A percentile compares a stretch with the other conserved stretches of the same genome.
Evolutionary conservation across 306 rosid species (phyloP).

Genomic region (Vigna reflexopilosa): DNA sequence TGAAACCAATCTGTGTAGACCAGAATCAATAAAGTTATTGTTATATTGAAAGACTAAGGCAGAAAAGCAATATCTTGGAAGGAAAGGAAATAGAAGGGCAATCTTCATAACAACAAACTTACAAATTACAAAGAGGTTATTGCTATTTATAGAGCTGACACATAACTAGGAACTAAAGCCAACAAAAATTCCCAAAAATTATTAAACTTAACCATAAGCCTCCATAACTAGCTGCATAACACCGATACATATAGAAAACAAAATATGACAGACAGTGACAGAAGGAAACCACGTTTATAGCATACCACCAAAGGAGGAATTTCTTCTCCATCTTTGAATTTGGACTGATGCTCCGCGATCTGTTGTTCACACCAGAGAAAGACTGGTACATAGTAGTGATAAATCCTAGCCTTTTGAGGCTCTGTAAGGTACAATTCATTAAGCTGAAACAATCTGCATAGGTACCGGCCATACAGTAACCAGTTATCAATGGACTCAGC

Average conservation of each 20-base stretch:
- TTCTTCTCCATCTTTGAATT: conserved; percentile 70
- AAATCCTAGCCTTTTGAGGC: conserved; percentile 87
- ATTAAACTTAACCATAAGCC: not conserved
- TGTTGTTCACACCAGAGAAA: conserved; percentile 91
- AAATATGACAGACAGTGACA: not conserved
- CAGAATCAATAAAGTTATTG: conserved; percentile 26
- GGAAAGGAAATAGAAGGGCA: not conserved
- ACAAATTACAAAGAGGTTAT: conserved; percentile 3
- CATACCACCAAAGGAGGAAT: conserved; percentile 79
- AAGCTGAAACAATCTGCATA: conserved; percentile 77
- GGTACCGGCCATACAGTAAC: conserved; percentile 65
- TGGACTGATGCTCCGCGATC: conserved; percentile 67
- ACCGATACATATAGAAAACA: conserved; percentile 10
- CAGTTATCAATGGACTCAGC: conserved; percentile 85
- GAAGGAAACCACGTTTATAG: conserved; percentile 45
- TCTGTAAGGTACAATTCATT: conserved; percentile 70
- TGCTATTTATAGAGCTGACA: not conserved
- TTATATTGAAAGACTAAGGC: not conserved
- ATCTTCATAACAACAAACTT: not conserved
- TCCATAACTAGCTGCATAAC: not conserved
- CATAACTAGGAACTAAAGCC: not conserved
- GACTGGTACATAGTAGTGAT: conserved; percentile 90
- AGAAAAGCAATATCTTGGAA: not conserved
- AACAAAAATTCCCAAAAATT: no score
- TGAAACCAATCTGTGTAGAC: conserved; percentile 82